Conservation (phyloP, 2,329 filamentous ascomycete species). For the Colletotrichum zoysiae region DNA sequence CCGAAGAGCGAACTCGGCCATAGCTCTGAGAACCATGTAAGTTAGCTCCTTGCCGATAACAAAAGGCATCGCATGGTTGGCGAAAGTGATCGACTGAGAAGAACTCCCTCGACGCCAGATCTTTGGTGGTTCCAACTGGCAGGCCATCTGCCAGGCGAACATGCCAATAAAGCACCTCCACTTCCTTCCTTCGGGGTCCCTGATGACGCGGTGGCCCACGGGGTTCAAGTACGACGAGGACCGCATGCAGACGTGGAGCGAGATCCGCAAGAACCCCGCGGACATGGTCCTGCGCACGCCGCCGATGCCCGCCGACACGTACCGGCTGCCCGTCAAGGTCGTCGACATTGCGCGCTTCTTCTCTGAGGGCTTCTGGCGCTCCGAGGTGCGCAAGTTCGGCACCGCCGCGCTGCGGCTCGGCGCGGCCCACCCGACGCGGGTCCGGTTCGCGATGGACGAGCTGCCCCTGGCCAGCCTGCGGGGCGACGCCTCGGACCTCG, state of each 20-base stretch:
- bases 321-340: background rate
- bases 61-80: background rate
- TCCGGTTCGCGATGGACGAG: constrained; percentile 2
- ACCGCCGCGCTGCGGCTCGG: constrained; percentile 40
- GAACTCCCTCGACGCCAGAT: background rate
- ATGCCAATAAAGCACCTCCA: constrained; percentile 10
- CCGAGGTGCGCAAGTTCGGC: constrained; percentile 45
- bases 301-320: background rate
- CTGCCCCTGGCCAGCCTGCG: background rate
- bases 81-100: background rate
- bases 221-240: background rate
- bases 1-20: background rate
- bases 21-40: background rate
- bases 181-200: constrained; percentile 8
- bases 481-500: background rate
- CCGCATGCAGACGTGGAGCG: background rate
- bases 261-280: background rate
- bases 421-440: background rate
- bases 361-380: constrained; percentile 46
- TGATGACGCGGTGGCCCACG: constrained; percentile 17
- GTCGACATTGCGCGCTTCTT: constrained; percentile 42
- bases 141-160: background rate
- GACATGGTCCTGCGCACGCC: constrained; percentile 3
- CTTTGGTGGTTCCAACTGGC: constrained; percentile 25
- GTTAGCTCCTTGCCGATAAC: background rate